Percentiles rank a stretch among this genome's conserved stretches.
Conservation (phyloP, 306 rosid genomes). For the Vachellia pachyceras region DNA sequence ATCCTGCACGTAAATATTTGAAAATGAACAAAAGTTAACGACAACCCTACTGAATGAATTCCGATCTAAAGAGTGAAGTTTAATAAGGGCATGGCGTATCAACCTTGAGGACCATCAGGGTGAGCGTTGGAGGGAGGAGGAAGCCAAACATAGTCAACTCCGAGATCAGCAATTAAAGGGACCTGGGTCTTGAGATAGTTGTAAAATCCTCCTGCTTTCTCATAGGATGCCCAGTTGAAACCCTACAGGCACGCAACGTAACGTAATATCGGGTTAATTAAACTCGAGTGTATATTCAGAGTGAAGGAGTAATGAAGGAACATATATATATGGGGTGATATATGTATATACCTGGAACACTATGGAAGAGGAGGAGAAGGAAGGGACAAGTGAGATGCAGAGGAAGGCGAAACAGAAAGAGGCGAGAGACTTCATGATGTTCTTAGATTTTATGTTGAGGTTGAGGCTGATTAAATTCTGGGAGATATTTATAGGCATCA, state of each 20-base stretch:
- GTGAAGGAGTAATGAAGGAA: neutral
- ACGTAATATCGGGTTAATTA: too few species aligned
- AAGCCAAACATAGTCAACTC: conserved; percentile 78
- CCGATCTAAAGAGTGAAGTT: neutral
- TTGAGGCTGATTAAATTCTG: neutral
- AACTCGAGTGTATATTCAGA: neutral
- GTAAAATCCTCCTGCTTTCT: conserved; percentile 66
- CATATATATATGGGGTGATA: neutral
- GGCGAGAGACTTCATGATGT: conserved; percentile 43
- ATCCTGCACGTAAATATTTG: conserved; percentile 43
- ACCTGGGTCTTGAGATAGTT: conserved; percentile 54
- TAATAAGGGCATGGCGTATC: too few species aligned
- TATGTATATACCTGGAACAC: conserved; percentile 56
- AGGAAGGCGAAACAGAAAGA: conserved; percentile 50
- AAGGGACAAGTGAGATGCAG: conserved; percentile 52
- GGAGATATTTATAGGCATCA: too few species aligned
- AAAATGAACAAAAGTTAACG: neutral
- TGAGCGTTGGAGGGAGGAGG: conserved; percentile 77
- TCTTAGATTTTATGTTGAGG: neutral
- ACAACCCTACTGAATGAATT: neutral
- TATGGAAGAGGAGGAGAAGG: conserved; percentile 51
- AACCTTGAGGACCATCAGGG: conserved; percentile 43
- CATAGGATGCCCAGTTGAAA: conserved; percentile 72
- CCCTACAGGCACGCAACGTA: conserved; percentile 46
- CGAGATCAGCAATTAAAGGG: conserved; percentile 55